Conservation (phyloP, 1,284 basidiomycete species). For the Sporisorium iseilematis-ciliati region DNA sequence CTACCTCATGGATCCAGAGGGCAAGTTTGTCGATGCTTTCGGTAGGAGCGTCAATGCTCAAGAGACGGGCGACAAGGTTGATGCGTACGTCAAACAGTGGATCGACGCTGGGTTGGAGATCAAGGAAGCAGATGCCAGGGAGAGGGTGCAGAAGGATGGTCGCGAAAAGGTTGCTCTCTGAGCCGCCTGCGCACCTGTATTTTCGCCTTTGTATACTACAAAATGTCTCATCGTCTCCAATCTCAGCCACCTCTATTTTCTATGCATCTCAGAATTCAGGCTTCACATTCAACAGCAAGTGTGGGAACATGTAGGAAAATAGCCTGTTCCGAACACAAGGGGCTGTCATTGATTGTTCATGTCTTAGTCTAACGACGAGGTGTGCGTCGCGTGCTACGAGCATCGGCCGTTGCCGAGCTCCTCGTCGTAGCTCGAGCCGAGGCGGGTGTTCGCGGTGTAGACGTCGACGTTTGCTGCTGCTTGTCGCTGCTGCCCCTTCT, state of each 20-base stretch:
- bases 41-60: conserved; percentile 83
- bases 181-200: neutral
- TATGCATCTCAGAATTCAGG: neutral
- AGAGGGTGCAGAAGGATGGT: conserved; percentile 73
- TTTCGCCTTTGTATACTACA: conserved; percentile 11
- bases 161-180: conserved; percentile 38
- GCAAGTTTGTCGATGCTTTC: conserved; percentile 96
- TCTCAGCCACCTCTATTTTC: conserved; percentile 8
- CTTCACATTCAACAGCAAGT: too few species aligned
- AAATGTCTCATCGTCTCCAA: neutral
- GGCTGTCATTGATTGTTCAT: neutral
- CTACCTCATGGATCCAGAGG: conserved; percentile 95
- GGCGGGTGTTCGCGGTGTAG: conserved; percentile 28
- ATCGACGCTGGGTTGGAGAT: conserved; percentile 65
- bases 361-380: conserved; percentile 29
- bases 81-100: conserved; percentile 73
- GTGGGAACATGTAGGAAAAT: too few species aligned
- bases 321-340: neutral
- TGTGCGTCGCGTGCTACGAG: conserved; percentile 37
- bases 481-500: conserved; percentile 40
- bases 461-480: conserved; percentile 21
- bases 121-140: conserved; percentile 74
- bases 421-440: conserved; percentile 34
- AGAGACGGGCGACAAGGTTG: conserved; percentile 76
- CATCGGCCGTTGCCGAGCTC: conserved; percentile 33